phyloP scores from a whole-genome alignment of 2,329 filamentous ascomycete genomes.

The Fulvia fulva region DNA sequence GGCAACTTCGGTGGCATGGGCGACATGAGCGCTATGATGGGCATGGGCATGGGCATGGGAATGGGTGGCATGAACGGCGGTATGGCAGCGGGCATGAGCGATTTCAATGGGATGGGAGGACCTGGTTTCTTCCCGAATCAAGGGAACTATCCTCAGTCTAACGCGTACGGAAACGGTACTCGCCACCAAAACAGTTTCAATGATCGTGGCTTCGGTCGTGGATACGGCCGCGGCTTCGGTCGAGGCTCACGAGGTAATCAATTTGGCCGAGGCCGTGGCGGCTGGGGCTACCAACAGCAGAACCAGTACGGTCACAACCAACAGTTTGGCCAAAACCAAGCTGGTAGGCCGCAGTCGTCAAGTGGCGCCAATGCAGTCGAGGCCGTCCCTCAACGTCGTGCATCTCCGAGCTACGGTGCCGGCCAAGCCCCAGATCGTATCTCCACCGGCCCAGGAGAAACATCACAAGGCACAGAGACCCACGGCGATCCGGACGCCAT shows the following conservation, averaged over 20 bases:
- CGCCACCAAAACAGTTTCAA: constrained; percentile 53
- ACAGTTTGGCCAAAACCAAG: constrained; percentile 17
- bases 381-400: constrained; percentile 19
- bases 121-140: constrained; percentile 50
- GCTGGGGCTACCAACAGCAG: constrained; percentile 26
- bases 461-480: constrained; percentile 11
- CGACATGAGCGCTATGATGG: constrained; percentile 64
- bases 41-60: constrained; percentile 48
- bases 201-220: constrained; percentile 65
- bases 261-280: constrained; percentile 26
- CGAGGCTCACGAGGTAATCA: constrained; percentile 27
- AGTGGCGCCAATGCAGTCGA: constrained; percentile 18
- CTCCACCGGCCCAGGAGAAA: constrained; percentile 10
- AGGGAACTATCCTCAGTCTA: constrained; percentile 50
- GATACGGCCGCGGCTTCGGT: constrained; percentile 42
- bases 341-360: constrained; percentile 16
- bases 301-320: constrained; percentile 23
- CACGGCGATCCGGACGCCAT: constrained; percentile 32
- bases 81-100: constrained; percentile 60
- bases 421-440: constrained; percentile 19
- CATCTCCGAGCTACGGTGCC: constrained; percentile 29
- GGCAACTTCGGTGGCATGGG: constrained; percentile 66
- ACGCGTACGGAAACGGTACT: constrained; percentile 29
- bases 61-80: constrained; percentile 44
- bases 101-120: constrained; percentile 66